A percentile compares a stretch with the other conserved stretches of the same genome.
Evolutionary conservation across 2,329 filamentous ascomycete species (phyloP).

Genomic region (Amesomyces nigricolor): DNA sequence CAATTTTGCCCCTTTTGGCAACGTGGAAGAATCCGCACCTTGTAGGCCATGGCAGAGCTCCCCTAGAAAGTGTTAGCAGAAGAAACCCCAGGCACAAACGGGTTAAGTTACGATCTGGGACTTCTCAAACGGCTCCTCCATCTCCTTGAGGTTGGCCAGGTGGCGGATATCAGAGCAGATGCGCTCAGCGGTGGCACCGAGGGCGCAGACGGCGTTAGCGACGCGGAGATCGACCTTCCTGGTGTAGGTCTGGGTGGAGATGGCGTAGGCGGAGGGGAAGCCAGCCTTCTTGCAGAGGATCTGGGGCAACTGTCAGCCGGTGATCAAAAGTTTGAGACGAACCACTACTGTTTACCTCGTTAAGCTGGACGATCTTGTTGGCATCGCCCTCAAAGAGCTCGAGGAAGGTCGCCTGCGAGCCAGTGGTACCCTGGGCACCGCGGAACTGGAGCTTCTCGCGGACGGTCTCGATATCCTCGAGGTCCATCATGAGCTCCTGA

Average conservation of each 20-base stretch:
- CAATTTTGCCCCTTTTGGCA: conserved; percentile 25
- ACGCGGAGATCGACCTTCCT: conserved; percentile 64
- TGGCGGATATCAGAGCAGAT: conserved; percentile 72
- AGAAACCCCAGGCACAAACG: too few relatives aligned
- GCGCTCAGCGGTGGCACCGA: conserved; percentile 72
- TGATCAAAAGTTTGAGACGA: neutral
- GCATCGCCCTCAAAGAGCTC: conserved; percentile 54
- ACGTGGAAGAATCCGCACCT: conserved; percentile 25
- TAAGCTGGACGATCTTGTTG: conserved; percentile 48
- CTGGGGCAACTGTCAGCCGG: conserved; percentile 5
- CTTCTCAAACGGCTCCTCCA: conserved; percentile 79
- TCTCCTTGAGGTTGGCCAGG: conserved; percentile 70
- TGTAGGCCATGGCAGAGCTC: conserved; percentile 37
- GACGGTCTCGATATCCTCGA: conserved; percentile 66
- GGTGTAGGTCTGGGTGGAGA: conserved; percentile 57
- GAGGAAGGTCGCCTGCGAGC: conserved; percentile 73
- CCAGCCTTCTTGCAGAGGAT: conserved; percentile 48
- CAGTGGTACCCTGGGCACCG: conserved; percentile 62
- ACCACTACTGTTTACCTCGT: conserved; percentile 35
- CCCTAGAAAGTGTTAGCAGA: conserved; percentile 14
- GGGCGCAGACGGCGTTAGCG: conserved; percentile 71
- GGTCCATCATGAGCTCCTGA: conserved; percentile 62
- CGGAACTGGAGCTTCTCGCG: conserved; percentile 67
- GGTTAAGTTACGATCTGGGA: conserved; percentile 57
- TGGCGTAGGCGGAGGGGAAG: conserved; percentile 52